Percentiles rank a stretch among this genome's conserved stretches.
Conservation (phyloP, 179 eudicot species). For the Spinacia oleracea region DNA sequence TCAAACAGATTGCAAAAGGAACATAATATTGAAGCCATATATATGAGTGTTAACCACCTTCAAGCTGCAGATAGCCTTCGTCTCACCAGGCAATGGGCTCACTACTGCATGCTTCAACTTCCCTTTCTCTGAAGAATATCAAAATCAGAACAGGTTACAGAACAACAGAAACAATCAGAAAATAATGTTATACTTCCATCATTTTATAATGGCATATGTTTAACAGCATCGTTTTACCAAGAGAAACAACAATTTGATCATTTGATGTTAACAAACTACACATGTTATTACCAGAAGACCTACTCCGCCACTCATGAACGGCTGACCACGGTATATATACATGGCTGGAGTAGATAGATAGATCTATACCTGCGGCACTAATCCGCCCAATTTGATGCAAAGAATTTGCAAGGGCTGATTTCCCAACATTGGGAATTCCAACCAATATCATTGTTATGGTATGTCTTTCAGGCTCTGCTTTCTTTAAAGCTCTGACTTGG, state of each 20-base stretch:
- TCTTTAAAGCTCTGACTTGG: constrained; percentile 47
- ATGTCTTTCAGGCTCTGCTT: constrained; percentile 34
- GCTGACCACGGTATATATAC: no score
- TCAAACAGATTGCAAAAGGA: constrained; percentile 11
- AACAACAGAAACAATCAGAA: background rate
- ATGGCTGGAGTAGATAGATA: background rate
- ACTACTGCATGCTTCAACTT: constrained; percentile 68
- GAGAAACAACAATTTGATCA: background rate
- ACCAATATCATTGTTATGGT: constrained; percentile 58
- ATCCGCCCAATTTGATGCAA: constrained; percentile 90
- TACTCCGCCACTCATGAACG: no score
- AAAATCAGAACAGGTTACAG: background rate
- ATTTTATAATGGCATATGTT: background rate
- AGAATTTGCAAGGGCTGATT: constrained; percentile 85
- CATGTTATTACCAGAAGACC: no score
- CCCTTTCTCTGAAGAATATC: constrained; percentile 56
- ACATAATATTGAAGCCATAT: constrained; percentile 5
- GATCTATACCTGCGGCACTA: constrained; percentile 67
- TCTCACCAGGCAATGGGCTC: constrained; percentile 77
- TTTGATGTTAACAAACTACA: background rate
- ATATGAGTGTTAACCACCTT: constrained; percentile 47
- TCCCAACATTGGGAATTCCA: constrained; percentile 87
- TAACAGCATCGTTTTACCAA: background rate
- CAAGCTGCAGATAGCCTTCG: constrained; percentile 66
- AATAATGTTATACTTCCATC: no score